Conservation (phyloP, 345 rosid species). For the Bruguiera gymnorhiza region DNA sequence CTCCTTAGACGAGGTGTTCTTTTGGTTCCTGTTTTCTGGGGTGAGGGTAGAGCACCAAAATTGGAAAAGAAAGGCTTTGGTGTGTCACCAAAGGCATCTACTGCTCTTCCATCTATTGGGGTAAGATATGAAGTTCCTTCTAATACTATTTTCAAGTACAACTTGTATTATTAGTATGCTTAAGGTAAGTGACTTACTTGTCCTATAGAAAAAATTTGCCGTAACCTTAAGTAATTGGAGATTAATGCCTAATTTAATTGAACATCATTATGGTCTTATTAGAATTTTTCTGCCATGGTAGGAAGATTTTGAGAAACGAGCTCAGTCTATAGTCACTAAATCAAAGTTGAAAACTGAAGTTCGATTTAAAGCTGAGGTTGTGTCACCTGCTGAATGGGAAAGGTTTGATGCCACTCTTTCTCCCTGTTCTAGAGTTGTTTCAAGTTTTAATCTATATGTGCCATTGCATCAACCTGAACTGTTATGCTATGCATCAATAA, state of each 20-base stretch:
- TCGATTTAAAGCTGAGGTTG: constrained; percentile 67
- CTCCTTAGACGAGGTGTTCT: constrained; percentile 85
- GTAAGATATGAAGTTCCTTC: constrained; percentile 32
- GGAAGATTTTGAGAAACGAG: constrained; percentile 87
- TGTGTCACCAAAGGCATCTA: constrained; percentile 45
- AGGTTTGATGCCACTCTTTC: constrained; percentile 46
- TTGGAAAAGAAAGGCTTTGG: constrained; percentile 87
- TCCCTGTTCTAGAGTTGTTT: background rate
- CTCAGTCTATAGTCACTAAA: constrained; percentile 72
- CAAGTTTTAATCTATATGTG: background rate
- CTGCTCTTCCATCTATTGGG: constrained; percentile 87
- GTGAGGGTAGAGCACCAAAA: constrained; percentile 53
- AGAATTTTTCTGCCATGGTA: constrained; percentile 27
- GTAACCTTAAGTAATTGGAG: no score
- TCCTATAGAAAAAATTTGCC: no score
- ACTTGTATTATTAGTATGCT: background rate
- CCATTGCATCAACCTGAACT: background rate
- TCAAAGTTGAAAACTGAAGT: constrained; percentile 90
- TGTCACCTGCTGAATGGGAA: constrained; percentile 87
- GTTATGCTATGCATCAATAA: background rate
- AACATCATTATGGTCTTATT: background rate
- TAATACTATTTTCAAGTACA: background rate
- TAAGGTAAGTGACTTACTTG: background rate
- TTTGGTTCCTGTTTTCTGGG: constrained; percentile 83
- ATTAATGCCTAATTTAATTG: background rate